Evolutionary conservation across 108 stramenopile genomes (phyloP).

Genomic region (Cyclotella choctawhatcheeana): DNA sequence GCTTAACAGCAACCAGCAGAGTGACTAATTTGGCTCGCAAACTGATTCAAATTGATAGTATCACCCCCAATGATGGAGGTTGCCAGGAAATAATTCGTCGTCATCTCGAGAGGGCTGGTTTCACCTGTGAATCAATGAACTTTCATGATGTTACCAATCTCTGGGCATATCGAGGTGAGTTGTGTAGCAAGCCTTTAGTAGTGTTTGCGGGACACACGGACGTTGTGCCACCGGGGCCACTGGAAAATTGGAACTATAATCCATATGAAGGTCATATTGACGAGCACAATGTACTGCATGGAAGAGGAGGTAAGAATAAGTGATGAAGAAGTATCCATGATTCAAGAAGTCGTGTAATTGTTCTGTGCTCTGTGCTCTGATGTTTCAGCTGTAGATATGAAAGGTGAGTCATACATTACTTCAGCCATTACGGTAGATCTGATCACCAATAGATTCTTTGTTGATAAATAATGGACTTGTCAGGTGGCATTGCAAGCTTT

Average conservation of each 20-base stretch:
- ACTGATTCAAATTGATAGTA: background rate
- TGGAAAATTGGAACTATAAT: background rate
- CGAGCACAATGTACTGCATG: background rate
- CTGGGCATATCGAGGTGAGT: background rate
- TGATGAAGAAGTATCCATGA: no score
- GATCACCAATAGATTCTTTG: no score
- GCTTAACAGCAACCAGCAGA: background rate
- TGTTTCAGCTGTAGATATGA: no score
- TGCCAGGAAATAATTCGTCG: background rate
- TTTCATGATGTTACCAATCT: background rate
- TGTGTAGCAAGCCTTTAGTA: background rate
- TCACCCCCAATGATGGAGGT: background rate
- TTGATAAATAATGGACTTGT: background rate
- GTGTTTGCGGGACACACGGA: background rate
- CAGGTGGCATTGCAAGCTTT: background rate
- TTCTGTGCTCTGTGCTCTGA: no score
- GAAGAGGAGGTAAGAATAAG: background rate
- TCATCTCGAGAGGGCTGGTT: background rate
- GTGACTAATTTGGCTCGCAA: background rate
- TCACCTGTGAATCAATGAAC: background rate
- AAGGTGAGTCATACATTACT: no score
- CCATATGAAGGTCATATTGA: background rate
- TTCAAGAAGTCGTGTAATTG: no score
- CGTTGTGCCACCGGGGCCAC: background rate
- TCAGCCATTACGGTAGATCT: no score